These are phyloP conservation scores for Zostera marina DNA, from an alignment of 116 monocot genomes.

Conservation along the genomic window DNA sequence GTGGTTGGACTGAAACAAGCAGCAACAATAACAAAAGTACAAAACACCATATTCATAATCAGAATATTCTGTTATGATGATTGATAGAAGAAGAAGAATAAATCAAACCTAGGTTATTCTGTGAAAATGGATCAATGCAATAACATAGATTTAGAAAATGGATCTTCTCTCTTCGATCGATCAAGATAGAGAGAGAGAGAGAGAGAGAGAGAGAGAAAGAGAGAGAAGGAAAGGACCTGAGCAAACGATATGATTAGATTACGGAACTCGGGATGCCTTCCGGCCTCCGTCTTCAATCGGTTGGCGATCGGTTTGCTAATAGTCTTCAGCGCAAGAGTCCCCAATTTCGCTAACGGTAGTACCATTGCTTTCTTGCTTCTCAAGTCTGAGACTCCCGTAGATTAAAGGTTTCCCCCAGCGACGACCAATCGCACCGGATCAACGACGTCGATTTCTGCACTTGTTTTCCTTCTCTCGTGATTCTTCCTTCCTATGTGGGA, in stretches of 20 bases:
- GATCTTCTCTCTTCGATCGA: not conserved
- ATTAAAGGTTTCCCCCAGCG: not conserved
- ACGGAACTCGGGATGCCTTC: conserved; percentile 59
- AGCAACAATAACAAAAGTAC: not conserved
- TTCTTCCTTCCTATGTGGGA: no score
- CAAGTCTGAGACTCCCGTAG: not conserved
- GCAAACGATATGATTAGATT: conserved; percentile 55
- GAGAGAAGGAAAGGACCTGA: conserved; percentile 23
- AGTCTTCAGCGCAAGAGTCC: conserved; percentile 51
- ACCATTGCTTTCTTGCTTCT: conserved; percentile 17
- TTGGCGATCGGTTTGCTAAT: conserved; percentile 53
- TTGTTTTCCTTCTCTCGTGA: not conserved
- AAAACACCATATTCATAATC: not conserved
- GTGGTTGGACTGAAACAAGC: conserved; percentile 45
- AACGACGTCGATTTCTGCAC: not conserved
- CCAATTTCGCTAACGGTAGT: conserved; percentile 58
- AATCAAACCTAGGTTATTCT: no score
- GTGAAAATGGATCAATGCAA: no score
- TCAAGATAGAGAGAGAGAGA: not conserved
- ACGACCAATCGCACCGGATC: not conserved
- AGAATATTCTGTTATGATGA: not conserved
- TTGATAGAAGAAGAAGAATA: no score
- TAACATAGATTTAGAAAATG: not conserved
- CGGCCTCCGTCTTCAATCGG: conserved; percentile 65
- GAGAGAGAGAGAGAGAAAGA: not conserved